Evolutionary conservation across 1,284 basidiomycete genomes (phyloP), one percentile per base, ranked within the genome.

Genomic region (Thelephora terrestris): DNA sequence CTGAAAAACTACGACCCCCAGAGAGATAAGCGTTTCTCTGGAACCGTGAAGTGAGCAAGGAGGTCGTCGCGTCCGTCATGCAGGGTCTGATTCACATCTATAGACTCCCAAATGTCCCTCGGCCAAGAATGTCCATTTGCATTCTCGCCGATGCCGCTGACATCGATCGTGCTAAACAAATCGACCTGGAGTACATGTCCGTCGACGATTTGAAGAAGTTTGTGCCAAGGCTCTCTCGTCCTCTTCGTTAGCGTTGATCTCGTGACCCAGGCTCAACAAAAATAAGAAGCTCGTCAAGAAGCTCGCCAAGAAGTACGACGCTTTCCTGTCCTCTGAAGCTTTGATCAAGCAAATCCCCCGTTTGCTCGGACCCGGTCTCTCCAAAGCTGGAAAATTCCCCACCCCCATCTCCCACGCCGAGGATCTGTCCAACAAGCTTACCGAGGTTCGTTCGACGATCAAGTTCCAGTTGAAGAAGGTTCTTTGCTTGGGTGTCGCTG

Each of bases 271-370:
- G 74, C 81, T 97, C 60, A 97, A 96, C 86, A 96, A 96, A 79
- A 99, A 99, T 85, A 99, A 99, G 81, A 99, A 99, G 78, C 91
- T 99, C 57, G 95, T 99, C 66, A 99, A 99, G 83, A 99, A 95
- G 79, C 90, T 99, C 61, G 95, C 95, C 57, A 97, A 98, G 79
- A 98, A 98, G 73, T 95, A 98, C 76, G 95, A 99, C 64, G 93
- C 95, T 57, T 99, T 99, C 85, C 75, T 99, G 57, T 84, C 96
- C 45, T 99, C 96, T 55, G 96, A 99, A 71, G 76, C 91, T 55
- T 80, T 99, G 60, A 98, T 99, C 81, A 99, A 97, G 81, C 95
- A 98, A 76, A 99, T 99, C 56, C 96, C 95, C 60, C 95, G 96
- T 95, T 83, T 99, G 52, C 84, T 99, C 57, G 95, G 95, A 55